A percentile compares a stretch with the other conserved stretches of the same genome.
Conservation (phyloP, 257 asterid genomes). For the Jacaranda copaia region DNA sequence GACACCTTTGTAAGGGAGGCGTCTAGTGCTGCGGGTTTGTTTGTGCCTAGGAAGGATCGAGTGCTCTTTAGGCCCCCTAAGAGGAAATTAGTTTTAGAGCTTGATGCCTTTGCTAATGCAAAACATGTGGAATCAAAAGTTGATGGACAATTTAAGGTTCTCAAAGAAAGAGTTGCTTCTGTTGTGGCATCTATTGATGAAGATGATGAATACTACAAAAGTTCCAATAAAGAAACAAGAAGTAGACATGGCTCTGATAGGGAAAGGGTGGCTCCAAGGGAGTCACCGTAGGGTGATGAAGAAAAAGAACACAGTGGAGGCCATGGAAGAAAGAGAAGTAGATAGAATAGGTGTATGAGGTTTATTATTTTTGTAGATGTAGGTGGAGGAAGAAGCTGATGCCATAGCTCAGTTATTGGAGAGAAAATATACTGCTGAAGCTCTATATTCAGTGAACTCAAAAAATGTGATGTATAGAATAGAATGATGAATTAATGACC, state of each 20-base stretch:
- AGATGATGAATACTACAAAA: constrained; percentile 64
- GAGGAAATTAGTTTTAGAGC: constrained; percentile 77
- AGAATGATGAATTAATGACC: too few relatives aligned
- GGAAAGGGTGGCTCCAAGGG: constrained; percentile 67
- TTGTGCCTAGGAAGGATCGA: constrained; percentile 68
- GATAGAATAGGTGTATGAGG: constrained; percentile 63
- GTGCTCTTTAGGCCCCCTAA: constrained; percentile 57
- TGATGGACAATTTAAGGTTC: constrained; percentile 70
- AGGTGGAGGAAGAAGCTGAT: too few relatives aligned
- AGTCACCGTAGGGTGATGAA: constrained; percentile 53
- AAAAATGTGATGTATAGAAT: too few relatives aligned
- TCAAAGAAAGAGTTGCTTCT: constrained; percentile 70
- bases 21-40: constrained; percentile 63
- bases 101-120: constrained; percentile 73
- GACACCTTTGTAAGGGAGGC: constrained; percentile 70
- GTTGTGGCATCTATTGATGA: constrained; percentile 70
- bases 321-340: constrained; percentile 68
- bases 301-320: constrained; percentile 57
- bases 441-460: too few relatives aligned
- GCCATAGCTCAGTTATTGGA: too few relatives aligned
- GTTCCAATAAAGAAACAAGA: constrained; percentile 50
- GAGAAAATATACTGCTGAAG: too few relatives aligned
- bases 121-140: constrained; percentile 59
- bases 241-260: constrained; percentile 54
- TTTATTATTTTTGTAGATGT: too few relatives aligned